Percentiles rank a stretch among this genome's conserved stretches.
Evolutionary conservation across 2,329 filamentous ascomycete genomes (phyloP).

Genomic region (Venturia asperata): DNA sequence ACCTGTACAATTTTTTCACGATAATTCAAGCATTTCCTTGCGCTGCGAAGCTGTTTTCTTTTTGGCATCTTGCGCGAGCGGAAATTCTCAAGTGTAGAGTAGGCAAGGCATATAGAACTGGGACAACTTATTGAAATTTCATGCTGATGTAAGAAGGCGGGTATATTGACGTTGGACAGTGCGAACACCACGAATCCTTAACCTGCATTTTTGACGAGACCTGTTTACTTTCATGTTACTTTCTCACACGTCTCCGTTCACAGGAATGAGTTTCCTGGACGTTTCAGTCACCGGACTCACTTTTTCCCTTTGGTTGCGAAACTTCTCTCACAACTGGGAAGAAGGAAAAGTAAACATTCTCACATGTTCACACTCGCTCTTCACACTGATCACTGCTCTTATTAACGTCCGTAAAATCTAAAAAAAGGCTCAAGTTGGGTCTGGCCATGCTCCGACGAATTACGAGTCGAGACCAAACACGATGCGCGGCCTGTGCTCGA

Average conservation of each 20-base stretch:
- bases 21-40: conserved; percentile 8
- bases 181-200: background rate
- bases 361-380: background rate
- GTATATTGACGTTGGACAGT: background rate
- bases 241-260: background rate
- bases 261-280: background rate
- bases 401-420: background rate
- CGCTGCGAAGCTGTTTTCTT: conserved; percentile 1
- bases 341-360: background rate
- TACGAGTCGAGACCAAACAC: background rate
- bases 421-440: background rate
- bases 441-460: background rate
- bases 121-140: conserved; percentile 7
- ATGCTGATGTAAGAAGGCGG: conserved; percentile 7
- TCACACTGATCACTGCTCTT: background rate
- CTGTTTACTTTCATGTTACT: background rate
- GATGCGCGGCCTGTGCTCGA: background rate
- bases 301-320: background rate
- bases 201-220: background rate
- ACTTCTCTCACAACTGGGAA: background rate
- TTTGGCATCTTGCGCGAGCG: conserved; percentile 7
- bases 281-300: background rate
- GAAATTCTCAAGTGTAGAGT: background rate
- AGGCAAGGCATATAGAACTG: conserved; percentile 13
- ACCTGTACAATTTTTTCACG: conserved; percentile 8